Conservation (phyloP, 495 filamentous ascomycete genomes). For the Massariosphaeria phaeospora region DNA sequence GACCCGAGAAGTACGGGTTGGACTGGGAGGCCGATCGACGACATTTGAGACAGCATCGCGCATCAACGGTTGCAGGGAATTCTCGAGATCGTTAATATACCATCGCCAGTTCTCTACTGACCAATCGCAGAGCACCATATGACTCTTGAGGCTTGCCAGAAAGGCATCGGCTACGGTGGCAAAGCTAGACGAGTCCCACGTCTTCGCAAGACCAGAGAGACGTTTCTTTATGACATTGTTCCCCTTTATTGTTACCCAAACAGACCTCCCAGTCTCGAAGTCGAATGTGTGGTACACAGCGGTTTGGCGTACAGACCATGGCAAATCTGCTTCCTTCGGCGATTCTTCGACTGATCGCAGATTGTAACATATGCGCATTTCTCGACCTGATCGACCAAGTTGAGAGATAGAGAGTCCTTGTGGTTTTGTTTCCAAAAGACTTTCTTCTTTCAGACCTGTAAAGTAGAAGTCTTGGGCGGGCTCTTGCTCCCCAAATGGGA, state of each 20-base stretch:
- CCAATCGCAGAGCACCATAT: slow-evolving; percentile 47
- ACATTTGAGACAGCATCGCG: slow-evolving; percentile 34
- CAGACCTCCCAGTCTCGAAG: slow-evolving; percentile 36
- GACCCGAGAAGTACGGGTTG: background rate
- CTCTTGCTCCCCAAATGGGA: slow-evolving; percentile 44
- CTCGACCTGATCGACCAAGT: slow-evolving; percentile 41
- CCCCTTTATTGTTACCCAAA: slow-evolving; percentile 46
- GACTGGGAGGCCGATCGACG: slow-evolving; percentile 22
- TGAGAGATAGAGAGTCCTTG: slow-evolving; percentile 35
- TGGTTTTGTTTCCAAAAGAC: slow-evolving; percentile 12
- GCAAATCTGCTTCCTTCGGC: slow-evolving; percentile 28
- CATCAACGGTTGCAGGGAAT: slow-evolving; percentile 32
- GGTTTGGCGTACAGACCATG: slow-evolving; percentile 46
- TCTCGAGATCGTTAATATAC: slow-evolving; percentile 45
- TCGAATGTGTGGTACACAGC: slow-evolving; percentile 47
- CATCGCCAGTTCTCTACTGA: slow-evolving; percentile 47
- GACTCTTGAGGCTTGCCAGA: slow-evolving; percentile 37
- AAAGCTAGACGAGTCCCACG: slow-evolving; percentile 25
- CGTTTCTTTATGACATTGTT: slow-evolving; percentile 39
- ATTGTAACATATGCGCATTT: slow-evolving; percentile 44
- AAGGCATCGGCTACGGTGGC: slow-evolving; percentile 21
- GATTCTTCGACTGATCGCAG: slow-evolving; percentile 44
- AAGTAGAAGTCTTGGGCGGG: slow-evolving; percentile 39
- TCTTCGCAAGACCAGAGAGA: slow-evolving; percentile 29
- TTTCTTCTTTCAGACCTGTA: slow-evolving; percentile 34